Percentiles rank a stretch among this genome's conserved stretches.
These are phyloP conservation scores for Candida parachauliodes DNA, from an alignment of 805 yeast species.

Conservation along the genomic window DNA sequence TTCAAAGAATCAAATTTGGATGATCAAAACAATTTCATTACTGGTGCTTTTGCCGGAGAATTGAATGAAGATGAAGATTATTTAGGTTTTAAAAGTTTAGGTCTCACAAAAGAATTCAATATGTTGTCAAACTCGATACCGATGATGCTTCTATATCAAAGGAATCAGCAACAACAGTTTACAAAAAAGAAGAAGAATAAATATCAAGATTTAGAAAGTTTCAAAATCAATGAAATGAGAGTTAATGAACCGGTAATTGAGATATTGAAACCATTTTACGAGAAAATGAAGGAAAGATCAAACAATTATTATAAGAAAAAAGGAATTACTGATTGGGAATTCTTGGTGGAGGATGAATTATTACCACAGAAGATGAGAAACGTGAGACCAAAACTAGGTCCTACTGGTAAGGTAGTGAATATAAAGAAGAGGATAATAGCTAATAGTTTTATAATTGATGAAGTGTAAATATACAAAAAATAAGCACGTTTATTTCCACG, in stretches of 20 bases:
- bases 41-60: constrained; percentile 92
- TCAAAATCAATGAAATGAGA: constrained; percentile 49
- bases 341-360: constrained; percentile 77
- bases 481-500: too few species aligned
- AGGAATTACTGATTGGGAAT: constrained; percentile 26
- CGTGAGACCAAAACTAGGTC: constrained; percentile 78
- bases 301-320: constrained; percentile 42
- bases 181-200: constrained; percentile 48
- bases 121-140: constrained; percentile 84
- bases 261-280: constrained; percentile 52
- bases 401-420: constrained; percentile 78
- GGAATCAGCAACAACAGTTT: constrained; percentile 56
- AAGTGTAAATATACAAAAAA: too few species aligned
- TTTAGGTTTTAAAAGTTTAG: constrained; percentile 94
- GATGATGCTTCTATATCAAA: constrained; percentile 77
- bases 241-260: constrained; percentile 51
- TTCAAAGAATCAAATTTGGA: constrained; percentile 73
- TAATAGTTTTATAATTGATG: constrained; percentile 43
- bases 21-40: constrained; percentile 87
- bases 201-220: constrained; percentile 60
- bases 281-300: constrained; percentile 38
- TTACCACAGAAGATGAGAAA: constrained; percentile 75
- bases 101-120: constrained; percentile 88
- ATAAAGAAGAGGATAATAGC: constrained; percentile 61
- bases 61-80: constrained; percentile 97